Base-by-base conservation (phyloP, 2,329 filamentous ascomycete genomes). In the Intubia oerlemansii region DNA sequence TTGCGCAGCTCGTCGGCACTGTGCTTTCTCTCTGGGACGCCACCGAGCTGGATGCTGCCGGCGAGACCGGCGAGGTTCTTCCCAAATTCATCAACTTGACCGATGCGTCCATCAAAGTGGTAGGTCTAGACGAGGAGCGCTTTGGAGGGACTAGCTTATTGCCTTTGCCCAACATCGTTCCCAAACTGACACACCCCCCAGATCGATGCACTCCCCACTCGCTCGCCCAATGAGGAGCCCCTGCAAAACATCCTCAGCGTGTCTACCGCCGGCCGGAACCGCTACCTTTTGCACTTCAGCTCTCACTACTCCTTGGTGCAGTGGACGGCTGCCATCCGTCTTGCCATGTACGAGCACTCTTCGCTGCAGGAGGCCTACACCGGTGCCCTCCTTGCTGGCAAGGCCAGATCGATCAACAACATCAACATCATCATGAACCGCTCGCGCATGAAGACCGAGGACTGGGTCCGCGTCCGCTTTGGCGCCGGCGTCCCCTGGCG, bases 71-170 rank as follows among this genome's bases (percentile, higher is more conserved):
- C 22, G 53, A 61, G 36, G 48, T 59, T 5, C 39, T 53, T 25
- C 46, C 52, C 24, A 54, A 54, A 34, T 98, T 93, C 47, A 84
- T 98, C 49, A 98, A 98, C 45, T 54, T 98, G 34, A 91, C 88
- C 6, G 88, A 98, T 60, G 88, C 88, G 13, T 92, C 88, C 0
- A 82, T 98, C 41, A 92, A 91, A 51, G 93, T 95, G 82, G 88
- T 93, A 62, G 40, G 51, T 27, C n/a, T n/a, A n/a, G n/a, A n/a
- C n/a, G n/a, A n/a, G n/a, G n/a, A n/a, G n/a, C n/a, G n/a, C n/a
- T n/a, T n/a, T n/a, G n/a, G n/a, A n/a, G n/a, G n/a, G n/a, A n/a
- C n/a, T n/a, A n/a, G n/a, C n/a, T n/a, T n/a, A n/a, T n/a, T n/a
- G n/a, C n/a, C n/a, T n/a, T n/a, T n/a, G n/a, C n/a, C n/a, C n/a